Evolutionary conservation across 2,329 filamentous ascomycete genomes (phyloP), one percentile per base, ranked within the genome.

Genomic region (Penicillium palitans): DNA sequence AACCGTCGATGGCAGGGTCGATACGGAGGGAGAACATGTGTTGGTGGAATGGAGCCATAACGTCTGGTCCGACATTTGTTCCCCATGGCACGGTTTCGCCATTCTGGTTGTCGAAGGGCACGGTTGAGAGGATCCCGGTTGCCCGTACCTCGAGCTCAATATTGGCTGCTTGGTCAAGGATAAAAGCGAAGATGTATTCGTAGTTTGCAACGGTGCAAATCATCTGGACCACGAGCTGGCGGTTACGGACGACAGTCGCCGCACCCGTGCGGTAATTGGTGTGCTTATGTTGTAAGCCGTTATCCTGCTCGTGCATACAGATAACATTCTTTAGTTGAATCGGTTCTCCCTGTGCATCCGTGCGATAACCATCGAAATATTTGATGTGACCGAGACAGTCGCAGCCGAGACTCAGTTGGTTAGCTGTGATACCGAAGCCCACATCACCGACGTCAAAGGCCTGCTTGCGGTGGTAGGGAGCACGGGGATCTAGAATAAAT

Each of bases 181-280:
- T 83, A 72, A 87, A 90, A 0, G 87, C 87, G 44, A 90, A 80
- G 66, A 90, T 89, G 69, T 90, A 90, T 69, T 90, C 87, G 73
- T 90, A 90, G 75, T 90, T 90, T 12, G 85, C 80, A 2, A 90
- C 86, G 0, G 87, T 90, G 74, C 88, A 88, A 71, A 90, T 90
- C 67, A 83, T 85, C 70, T 90, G 87, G 13, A 90, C 70, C 0
- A 90, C 87, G 0, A 90, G 75, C 69, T 90, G 86, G 33, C 87
- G 80, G 64, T 84, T 85, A n/a, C 87, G 82, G 13, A 84, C 83
- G 0, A 89, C 80, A 0, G 84, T 86, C 1, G 87, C 86, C 2
- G 84, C 80, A 0, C 83, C 84, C 7, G 83, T 88, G 17, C 87
- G 81, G 75, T 89, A 88, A 73, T 90, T 90, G 57, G 86, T 89